phyloP scores from a whole-genome alignment of 176 grass and related monocot species.

The Oryza rufipogon region DNA sequence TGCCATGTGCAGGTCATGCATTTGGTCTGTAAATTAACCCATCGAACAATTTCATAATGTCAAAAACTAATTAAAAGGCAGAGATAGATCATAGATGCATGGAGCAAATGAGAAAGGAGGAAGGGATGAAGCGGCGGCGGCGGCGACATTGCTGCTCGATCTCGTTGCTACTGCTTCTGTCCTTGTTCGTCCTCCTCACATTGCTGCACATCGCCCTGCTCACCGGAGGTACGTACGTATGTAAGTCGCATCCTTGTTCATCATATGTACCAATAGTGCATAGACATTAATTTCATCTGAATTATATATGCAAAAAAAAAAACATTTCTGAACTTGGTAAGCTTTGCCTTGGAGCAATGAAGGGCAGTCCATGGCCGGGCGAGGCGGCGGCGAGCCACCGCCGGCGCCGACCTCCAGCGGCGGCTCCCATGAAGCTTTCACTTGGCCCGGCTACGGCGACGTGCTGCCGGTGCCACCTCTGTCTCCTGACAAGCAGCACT shows the following conservation, averaged over 20 bases:
- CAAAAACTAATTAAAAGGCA: too few species aligned
- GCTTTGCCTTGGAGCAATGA: neutral
- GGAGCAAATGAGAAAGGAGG: neutral
- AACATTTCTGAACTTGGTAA: neutral
- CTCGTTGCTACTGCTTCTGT: neutral
- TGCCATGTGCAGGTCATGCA: neutral
- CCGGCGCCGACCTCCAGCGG: conserved; percentile 8
- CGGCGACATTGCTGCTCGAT: neutral
- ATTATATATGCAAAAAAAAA: too few species aligned
- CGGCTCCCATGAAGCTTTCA: neutral
- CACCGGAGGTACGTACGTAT: conserved; percentile 17
- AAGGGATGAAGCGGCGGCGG: neutral
- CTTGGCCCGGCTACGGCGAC: neutral
- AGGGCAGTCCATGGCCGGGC: neutral
- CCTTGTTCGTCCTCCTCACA: neutral
- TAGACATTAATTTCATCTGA: neutral
- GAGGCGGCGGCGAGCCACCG: neutral
- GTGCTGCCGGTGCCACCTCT: neutral
- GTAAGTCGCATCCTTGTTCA: neutral
- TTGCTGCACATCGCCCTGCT: neutral
- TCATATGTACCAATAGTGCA: neutral
- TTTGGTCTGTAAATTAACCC: neutral
- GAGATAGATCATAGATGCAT: too few species aligned
- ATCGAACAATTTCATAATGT: neutral
- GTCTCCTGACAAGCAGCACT: conserved; percentile 3